Conservation (phyloP, 768 basidiomycete genomes). For the Paxillus rubicundulus region DNA sequence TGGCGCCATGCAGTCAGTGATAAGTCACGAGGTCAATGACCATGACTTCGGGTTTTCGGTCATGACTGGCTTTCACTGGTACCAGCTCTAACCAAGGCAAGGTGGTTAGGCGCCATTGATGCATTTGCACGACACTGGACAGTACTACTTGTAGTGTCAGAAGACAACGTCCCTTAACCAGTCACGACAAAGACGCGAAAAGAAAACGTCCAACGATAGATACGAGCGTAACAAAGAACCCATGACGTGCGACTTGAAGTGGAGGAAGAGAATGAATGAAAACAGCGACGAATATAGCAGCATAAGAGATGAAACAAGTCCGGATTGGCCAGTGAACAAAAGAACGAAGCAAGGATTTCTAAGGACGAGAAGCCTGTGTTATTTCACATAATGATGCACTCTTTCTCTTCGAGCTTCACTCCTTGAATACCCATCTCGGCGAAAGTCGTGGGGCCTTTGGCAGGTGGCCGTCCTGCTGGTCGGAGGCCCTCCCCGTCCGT, state of each 20-base stretch:
- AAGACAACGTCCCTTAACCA: not conserved
- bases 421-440: conserved; percentile 92
- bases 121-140: not conserved
- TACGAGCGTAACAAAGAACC: not conserved
- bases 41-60: too few relatives aligned
- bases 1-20: too few relatives aligned
- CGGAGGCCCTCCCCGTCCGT: conserved; percentile 1
- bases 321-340: not conserved
- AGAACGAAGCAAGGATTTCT: not conserved
- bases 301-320: not conserved
- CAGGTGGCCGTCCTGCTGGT: conserved; percentile 4
- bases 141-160: too few relatives aligned
- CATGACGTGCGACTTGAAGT: not conserved
- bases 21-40: too few relatives aligned
- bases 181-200: not conserved
- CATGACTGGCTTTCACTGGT: too few relatives aligned
- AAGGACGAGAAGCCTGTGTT: not conserved
- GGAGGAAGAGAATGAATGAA: not conserved
- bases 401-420: conserved; percentile 73
- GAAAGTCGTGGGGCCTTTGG: conserved; percentile 69
- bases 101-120: too few relatives aligned
- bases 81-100: too few relatives aligned
- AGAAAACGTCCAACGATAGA: not conserved
- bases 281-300: not conserved
- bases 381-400: conserved; percentile 82